Base-by-base conservation (phyloP, 306 rosid genomes). In the Cyclanthera cordifolia region DNA sequence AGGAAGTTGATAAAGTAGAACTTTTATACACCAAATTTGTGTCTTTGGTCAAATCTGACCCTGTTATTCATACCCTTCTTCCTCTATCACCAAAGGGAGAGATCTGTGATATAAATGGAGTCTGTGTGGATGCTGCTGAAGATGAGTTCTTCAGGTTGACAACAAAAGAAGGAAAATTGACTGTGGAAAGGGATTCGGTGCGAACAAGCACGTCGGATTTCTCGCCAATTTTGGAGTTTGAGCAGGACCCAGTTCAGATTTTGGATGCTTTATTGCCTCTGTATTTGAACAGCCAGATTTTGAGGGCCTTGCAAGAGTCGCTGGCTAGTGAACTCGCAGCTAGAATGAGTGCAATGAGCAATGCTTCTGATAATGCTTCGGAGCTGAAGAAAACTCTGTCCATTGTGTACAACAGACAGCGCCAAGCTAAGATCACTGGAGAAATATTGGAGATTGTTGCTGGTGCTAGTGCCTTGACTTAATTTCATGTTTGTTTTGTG, bases 191-290 rank as follows among this genome's bases (percentile, higher is more conserved):
- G 53, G 97, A 85, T 59, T 49, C 30, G 7, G 76, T 85, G 80
- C 82, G 88, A 67, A 74, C 96, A 11, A 17, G 32, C 17, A 88
- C 96, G 0, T 5, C 58, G 2, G 94, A 91, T 12, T 91, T 83
- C 70, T 82, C 94, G 0, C 87, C 96, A 0, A 84, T 86, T 32
- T 76, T 91, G 85, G 82, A 88, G 73, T 91, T 91, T 60, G 97
- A 91, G 82, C 97, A 91, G 61, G 97, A 91, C 51, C 96, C 97
- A 1, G 95, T 85, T 75, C 97, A 91, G 87, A 91, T 91, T 20
- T 90, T 91, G 51, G 97, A 91, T 73, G 96, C 96, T 4, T 76
- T 91, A 20, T 71, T 91, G 58, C 97, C 97, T 23, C 80, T 91
- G n/a, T 91, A 91, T 64, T 70, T 91, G 68, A 91, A 91, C 85